Evolutionary conservation across 352 stramenopile genomes (phyloP).

Genomic region (Saprolegnia parasitica): DNA sequence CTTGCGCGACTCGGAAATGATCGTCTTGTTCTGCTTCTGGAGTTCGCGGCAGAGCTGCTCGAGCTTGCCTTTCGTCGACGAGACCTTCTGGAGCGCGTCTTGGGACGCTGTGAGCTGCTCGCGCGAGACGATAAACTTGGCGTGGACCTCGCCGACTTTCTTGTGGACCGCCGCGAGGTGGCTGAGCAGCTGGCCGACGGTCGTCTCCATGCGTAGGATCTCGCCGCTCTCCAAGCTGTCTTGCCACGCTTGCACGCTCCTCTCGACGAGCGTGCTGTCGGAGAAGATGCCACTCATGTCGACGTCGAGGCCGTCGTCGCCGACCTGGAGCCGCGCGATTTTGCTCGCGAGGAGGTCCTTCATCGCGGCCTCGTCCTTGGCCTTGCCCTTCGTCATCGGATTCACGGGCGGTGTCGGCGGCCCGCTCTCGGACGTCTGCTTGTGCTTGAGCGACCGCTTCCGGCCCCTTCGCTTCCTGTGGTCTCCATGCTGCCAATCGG

Average conservation of each 20-base stretch:
- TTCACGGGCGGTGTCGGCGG: conserved; percentile 30
- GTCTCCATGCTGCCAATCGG: neutral
- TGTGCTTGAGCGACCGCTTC: conserved; percentile 58
- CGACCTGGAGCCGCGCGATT: conserved; percentile 82
- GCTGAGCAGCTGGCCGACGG: conserved; percentile 3
- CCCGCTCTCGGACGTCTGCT: conserved; percentile 31
- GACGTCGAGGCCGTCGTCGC: conserved; percentile 68
- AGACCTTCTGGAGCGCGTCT: conserved; percentile 40
- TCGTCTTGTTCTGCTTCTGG: conserved; percentile 86
- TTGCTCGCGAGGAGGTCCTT: conserved; percentile 76
- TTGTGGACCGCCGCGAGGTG: conserved; percentile 56
- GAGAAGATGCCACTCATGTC: conserved; percentile 39
- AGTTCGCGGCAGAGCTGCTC: conserved; percentile 81
- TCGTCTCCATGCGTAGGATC: conserved; percentile 13
- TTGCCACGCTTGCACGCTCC: conserved; percentile 4
- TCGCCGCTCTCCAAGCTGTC: conserved; percentile 25
- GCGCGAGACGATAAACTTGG: conserved; percentile 71
- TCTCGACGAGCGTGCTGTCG: conserved; percentile 1
- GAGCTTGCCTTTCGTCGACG: conserved; percentile 62
- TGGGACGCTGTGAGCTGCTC: conserved; percentile 48
- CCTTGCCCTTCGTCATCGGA: conserved; percentile 33
- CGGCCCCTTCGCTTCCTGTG: conserved; percentile 18
- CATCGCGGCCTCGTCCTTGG: conserved; percentile 49
- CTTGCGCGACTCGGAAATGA: conserved; percentile 70
- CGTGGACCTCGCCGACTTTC: conserved; percentile 77